phyloP scores from a whole-genome alignment of 176 grass and related monocot genomes.

The Tillandsia leiboldiana region DNA sequence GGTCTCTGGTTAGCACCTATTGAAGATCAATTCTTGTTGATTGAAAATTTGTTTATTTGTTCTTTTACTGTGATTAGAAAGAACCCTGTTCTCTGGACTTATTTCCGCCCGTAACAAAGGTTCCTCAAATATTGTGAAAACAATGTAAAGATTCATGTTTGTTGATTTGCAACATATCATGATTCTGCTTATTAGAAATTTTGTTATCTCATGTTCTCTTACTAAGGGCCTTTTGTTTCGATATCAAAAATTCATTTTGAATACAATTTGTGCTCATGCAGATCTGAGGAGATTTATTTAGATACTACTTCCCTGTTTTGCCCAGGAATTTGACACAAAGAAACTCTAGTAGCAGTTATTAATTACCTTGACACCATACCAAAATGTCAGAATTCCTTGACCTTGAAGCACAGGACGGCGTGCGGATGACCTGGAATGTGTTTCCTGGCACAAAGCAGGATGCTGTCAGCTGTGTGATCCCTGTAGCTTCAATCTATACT shows the following conservation, averaged over 20 bases:
- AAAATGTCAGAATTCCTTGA: constrained; percentile 89
- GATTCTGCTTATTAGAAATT: no score
- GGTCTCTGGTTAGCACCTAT: not conserved
- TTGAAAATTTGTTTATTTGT: not conserved
- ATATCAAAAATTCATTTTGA: not conserved
- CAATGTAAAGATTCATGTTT: no score
- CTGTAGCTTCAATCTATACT: constrained; percentile 70
- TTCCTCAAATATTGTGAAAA: no score
- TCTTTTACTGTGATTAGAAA: not conserved
- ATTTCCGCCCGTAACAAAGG: no score
- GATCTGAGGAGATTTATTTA: not conserved
- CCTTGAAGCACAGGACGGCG: constrained; percentile 70
- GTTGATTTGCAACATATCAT: no score
- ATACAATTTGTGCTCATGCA: not conserved
- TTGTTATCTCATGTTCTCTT: not conserved
- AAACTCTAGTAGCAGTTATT: not conserved
- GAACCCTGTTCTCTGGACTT: no score
- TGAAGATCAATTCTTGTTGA: not conserved
- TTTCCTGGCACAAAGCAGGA: constrained; percentile 80
- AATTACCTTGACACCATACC: not conserved
- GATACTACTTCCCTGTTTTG: not conserved
- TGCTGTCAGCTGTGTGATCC: constrained; percentile 47
- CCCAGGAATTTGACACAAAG: not conserved
- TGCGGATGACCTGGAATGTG: constrained; percentile 94
- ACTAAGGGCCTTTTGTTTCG: not conserved